Evolutionary conservation across 139 green algal genomes (phyloP).

Genomic region (Coccomyxa sp.): DNA sequence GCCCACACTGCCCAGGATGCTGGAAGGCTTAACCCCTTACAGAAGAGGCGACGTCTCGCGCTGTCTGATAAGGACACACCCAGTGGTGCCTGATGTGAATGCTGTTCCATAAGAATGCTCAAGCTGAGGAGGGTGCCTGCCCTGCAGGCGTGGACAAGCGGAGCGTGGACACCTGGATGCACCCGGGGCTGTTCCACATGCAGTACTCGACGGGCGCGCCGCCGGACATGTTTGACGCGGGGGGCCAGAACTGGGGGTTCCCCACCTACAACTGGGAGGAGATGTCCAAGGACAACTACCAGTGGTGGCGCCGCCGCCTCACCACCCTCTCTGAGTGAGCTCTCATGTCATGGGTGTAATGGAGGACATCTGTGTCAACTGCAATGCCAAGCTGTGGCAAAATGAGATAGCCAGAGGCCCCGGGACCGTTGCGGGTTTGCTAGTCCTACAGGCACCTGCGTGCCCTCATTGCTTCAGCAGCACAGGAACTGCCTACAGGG

Average conservation of each 20-base stretch:
- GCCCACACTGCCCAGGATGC: too few species aligned
- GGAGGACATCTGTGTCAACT: not conserved
- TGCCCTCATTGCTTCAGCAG: too few species aligned
- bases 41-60: too few species aligned
- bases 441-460: too few species aligned
- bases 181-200: conserved; percentile 88
- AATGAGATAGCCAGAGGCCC: too few species aligned
- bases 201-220: conserved; percentile 83
- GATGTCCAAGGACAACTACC: conserved; percentile 85
- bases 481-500: too few species aligned
- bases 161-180: conserved; percentile 89
- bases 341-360: not conserved
- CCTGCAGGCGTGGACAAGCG: conserved; percentile 81
- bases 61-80: not conserved
- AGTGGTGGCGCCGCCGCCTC: conserved; percentile 83
- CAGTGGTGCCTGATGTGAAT: not conserved
- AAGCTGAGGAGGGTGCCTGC: too few species aligned
- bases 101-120: too few species aligned
- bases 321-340: conserved; percentile 60
- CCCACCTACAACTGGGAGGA: conserved; percentile 97
- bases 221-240: conserved; percentile 84
- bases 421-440: too few species aligned
- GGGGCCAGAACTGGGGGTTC: conserved; percentile 96
- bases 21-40: too few species aligned
- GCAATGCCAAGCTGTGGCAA: too few species aligned